Evolutionary conservation across 1,139 yeast species (phyloP).

Genomic region (Candida tropicalis): DNA sequence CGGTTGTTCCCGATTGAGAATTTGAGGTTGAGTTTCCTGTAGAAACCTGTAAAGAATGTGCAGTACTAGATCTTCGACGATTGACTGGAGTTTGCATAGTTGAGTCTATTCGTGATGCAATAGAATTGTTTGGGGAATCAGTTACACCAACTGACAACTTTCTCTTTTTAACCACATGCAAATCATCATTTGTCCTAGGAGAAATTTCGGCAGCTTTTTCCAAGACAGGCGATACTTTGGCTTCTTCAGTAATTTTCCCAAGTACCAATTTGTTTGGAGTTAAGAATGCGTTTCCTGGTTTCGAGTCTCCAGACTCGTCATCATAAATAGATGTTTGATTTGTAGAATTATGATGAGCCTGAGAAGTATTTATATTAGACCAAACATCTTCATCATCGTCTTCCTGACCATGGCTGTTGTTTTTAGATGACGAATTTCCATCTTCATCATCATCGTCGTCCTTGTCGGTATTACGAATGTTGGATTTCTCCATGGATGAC

Average conservation of each 20-base stretch:
- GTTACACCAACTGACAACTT: slow-evolving; percentile 15
- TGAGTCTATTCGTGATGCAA: slow-evolving; percentile 42
- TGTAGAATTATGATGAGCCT: slow-evolving; percentile 24
- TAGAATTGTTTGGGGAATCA: slow-evolving; percentile 40
- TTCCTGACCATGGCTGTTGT: slow-evolving; percentile 1
- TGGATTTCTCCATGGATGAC: neutral
- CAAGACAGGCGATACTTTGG: slow-evolving; percentile 14
- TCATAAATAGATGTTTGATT: slow-evolving; percentile 35
- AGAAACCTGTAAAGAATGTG: slow-evolving; percentile 9
- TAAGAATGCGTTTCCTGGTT: slow-evolving; percentile 22
- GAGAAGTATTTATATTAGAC: slow-evolving; percentile 29
- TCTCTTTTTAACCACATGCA: slow-evolving; percentile 10
- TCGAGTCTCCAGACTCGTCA: slow-evolving; percentile 16
- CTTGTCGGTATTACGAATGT: neutral
- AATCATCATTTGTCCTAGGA: slow-evolving; percentile 3
- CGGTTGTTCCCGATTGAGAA: slow-evolving; percentile 14
- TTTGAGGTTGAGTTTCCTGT: neutral
- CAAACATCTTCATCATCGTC: slow-evolving; percentile 28
- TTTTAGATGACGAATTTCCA: neutral
- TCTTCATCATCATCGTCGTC: neutral
- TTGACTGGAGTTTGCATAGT: slow-evolving; percentile 37
- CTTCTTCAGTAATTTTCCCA: slow-evolving; percentile 7
- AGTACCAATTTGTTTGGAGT: slow-evolving; percentile 34
- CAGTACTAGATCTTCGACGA: slow-evolving; percentile 18
- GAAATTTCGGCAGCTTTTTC: slow-evolving; percentile 9